Evolutionary conservation across 1,284 basidiomycete species (phyloP).

Genomic region (Trametes pubescens): DNA sequence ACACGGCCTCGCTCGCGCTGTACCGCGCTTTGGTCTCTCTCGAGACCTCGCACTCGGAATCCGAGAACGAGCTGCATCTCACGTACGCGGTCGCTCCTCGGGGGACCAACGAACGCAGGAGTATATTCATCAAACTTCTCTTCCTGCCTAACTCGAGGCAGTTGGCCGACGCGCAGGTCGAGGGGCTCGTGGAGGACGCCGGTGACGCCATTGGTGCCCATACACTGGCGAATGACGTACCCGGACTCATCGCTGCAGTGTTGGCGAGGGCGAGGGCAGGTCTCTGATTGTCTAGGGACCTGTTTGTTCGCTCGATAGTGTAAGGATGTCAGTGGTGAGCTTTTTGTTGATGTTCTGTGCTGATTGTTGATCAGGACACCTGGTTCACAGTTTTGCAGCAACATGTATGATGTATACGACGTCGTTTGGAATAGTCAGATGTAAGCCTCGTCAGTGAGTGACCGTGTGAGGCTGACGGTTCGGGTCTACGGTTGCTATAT

Average conservation of each 20-base stretch:
- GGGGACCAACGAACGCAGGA: slow-evolving; percentile 28
- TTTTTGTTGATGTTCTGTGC: too few species aligned
- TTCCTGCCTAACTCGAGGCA: slow-evolving; percentile 74
- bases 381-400: too few species aligned
- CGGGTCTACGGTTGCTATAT: too few species aligned
- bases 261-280: slow-evolving; percentile 53
- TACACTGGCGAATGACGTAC: slow-evolving; percentile 72
- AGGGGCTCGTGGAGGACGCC: slow-evolving; percentile 61
- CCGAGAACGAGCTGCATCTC: slow-evolving; percentile 79
- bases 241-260: slow-evolving; percentile 74
- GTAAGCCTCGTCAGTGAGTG: too few species aligned
- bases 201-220: slow-evolving; percentile 69
- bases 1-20: slow-evolving; percentile 67
- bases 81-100: slow-evolving; percentile 60
- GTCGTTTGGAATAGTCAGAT: too few species aligned
- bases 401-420: too few species aligned
- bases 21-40: slow-evolving; percentile 72
- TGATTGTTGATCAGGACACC: too few species aligned
- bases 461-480: too few species aligned
- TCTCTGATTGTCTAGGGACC: slow-evolving; percentile 4
- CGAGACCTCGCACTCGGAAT: slow-evolving; percentile 62
- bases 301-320: not conserved
- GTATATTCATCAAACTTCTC: slow-evolving; percentile 63
- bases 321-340: too few species aligned
- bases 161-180: slow-evolving; percentile 64